phyloP scores from a whole-genome alignment of 331 rosid species.

The Malus hybrid region DNA sequence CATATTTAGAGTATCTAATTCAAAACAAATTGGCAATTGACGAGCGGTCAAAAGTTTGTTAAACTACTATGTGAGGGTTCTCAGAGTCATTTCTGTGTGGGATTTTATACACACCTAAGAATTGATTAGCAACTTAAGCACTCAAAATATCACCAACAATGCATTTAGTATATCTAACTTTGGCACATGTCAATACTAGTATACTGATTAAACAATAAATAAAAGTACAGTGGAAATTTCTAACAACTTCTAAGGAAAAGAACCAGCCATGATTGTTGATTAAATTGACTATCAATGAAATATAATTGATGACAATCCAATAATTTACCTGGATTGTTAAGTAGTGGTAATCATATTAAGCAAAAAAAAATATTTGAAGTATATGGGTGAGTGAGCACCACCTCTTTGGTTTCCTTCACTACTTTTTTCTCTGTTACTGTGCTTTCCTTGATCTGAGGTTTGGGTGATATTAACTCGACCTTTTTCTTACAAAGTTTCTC shows the following conservation, averaged over 20 bases:
- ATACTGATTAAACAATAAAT: too few species aligned
- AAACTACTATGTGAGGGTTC: neutral
- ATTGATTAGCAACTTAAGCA: neutral
- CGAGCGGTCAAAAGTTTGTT: neutral
- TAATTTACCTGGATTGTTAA: neutral
- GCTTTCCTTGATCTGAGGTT: conserved; percentile 34
- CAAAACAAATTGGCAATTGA: too few species aligned
- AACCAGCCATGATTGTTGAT: neutral
- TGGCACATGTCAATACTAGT: too few species aligned
- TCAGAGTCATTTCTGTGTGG: neutral
- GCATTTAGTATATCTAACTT: neutral
- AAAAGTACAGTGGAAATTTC: neutral
- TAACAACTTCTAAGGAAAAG: neutral
- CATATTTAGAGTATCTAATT: neutral
- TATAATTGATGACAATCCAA: neutral
- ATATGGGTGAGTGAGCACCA: conserved; percentile 3
- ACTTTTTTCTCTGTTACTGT: conserved; percentile 11
- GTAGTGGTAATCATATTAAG: neutral
- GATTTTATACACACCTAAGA: neutral
- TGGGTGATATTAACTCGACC: conserved; percentile 73
- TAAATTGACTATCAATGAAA: neutral
- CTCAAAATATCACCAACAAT: neutral
- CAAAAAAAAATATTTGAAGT: neutral
- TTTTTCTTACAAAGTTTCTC: conserved; percentile 48
- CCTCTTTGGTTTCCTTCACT: conserved; percentile 47